Conservation (phyloP, 495 filamentous ascomycete species). For the Annulohypoxylon bovei region DNA sequence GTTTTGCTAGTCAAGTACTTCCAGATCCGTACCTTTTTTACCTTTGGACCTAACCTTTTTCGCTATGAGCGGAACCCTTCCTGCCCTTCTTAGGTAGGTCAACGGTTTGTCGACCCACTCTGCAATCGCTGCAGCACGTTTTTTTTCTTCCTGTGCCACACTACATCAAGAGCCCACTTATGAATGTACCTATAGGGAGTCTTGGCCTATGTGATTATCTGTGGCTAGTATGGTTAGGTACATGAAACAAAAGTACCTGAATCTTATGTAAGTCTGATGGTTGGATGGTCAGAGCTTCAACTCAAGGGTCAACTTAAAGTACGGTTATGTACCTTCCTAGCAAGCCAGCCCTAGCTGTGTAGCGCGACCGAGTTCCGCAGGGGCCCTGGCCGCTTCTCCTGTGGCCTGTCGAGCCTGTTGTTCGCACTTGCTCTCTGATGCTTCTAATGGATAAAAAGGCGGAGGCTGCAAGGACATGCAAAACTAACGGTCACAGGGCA, state of each 20-base stretch:
- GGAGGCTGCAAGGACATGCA: constrained; percentile 27
- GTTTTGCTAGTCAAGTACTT: constrained; percentile 28
- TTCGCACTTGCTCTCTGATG: neutral
- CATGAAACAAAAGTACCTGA: neutral
- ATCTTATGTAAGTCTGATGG: constrained; percentile 36
- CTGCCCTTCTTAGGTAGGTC: neutral
- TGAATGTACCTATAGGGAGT: neutral
- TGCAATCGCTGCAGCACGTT: constrained; percentile 4
- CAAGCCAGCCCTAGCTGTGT: constrained; percentile 29
- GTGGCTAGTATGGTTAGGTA: neutral
- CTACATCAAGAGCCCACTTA: neutral
- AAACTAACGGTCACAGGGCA: constrained; percentile 20
- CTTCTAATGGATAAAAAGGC: constrained; percentile 28
- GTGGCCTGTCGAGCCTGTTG: constrained; percentile 8
- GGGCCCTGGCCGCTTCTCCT: constrained; percentile 23
- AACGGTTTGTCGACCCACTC: constrained; percentile 6
- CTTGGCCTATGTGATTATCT: no score
- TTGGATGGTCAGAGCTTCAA: constrained; percentile 1
- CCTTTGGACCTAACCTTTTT: constrained; percentile 6
- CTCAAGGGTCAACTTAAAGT: neutral
- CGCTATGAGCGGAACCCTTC: constrained; percentile 2
- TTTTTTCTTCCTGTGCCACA: neutral
- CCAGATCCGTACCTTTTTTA: constrained; percentile 1
- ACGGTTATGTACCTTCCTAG: constrained; percentile 18
- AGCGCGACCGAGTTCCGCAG: constrained; percentile 29